Evolutionary conservation across 495 filamentous ascomycete genomes (phyloP).

Genomic region (Penicillium nucicola): DNA sequence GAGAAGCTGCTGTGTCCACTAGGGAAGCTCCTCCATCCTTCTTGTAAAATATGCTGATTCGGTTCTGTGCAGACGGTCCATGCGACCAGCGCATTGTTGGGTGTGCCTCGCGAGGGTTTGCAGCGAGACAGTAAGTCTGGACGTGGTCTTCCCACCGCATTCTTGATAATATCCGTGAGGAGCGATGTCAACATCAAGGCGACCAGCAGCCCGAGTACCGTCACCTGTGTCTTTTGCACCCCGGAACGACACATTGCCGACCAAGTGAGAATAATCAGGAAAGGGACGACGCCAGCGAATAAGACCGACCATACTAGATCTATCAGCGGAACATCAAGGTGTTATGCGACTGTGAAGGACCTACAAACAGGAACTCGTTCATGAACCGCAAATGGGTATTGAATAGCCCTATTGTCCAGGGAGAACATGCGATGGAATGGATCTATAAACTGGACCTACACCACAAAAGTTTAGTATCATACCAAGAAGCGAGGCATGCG

Average conservation of each 20-base stretch:
- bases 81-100: slow-evolving; percentile 63
- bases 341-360: slow-evolving; percentile 15
- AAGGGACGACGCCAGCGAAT: slow-evolving; percentile 70
- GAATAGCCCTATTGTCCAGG: slow-evolving; percentile 77
- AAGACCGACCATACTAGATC: slow-evolving; percentile 64
- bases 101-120: slow-evolving; percentile 63
- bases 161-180: slow-evolving; percentile 90
- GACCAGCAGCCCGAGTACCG: slow-evolving; percentile 74
- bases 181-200: slow-evolving; percentile 74
- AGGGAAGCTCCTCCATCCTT: slow-evolving; percentile 92
- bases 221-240: slow-evolving; percentile 81
- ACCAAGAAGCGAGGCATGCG: no score
- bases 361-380: slow-evolving; percentile 81
- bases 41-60: slow-evolving; percentile 73
- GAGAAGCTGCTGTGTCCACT: slow-evolving; percentile 85
- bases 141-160: slow-evolving; percentile 82
- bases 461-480: not conserved
- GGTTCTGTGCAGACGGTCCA: slow-evolving; percentile 79
- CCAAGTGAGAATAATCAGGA: slow-evolving; percentile 62
- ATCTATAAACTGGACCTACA: slow-evolving; percentile 65
- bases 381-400: slow-evolving; percentile 78
- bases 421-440: slow-evolving; percentile 81
- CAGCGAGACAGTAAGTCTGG: slow-evolving; percentile 91
- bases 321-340: slow-evolving; percentile 1
- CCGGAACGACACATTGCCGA: slow-evolving; percentile 56